phyloP scores from a whole-genome alignment of 2,329 filamentous ascomycete species.

The Camillea tinctor region DNA sequence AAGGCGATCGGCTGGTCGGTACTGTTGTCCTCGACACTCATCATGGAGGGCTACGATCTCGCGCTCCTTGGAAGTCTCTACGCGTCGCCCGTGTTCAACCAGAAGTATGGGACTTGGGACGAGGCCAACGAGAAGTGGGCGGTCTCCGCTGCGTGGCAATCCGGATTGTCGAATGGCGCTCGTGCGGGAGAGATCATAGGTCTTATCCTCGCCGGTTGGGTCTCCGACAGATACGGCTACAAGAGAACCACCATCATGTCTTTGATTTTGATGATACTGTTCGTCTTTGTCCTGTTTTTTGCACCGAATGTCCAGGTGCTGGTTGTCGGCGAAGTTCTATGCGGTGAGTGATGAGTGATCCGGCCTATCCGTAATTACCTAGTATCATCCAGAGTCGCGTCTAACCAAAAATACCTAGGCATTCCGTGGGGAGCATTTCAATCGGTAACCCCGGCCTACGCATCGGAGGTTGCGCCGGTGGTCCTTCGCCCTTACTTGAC shows the following conservation, averaged over 20 bases:
- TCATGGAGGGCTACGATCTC: constrained; percentile 54
- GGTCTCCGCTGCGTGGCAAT: constrained; percentile 57
- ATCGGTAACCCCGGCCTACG: constrained; percentile 38
- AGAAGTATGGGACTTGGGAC: constrained; percentile 44
- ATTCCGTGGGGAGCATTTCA: constrained; percentile 37
- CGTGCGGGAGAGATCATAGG: constrained; percentile 43
- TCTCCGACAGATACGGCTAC: constrained; percentile 37
- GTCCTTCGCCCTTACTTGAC: constrained; percentile 39
- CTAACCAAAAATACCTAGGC: not conserved
- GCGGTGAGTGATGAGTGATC: constrained; percentile 21
- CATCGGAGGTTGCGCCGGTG: constrained; percentile 37
- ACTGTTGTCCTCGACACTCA: constrained; percentile 44
- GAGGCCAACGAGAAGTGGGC: constrained; percentile 39
- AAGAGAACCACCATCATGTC: constrained; percentile 36
- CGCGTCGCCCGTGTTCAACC: constrained; percentile 36
- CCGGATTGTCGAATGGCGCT: constrained; percentile 53
- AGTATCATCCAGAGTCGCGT: constrained; percentile 45
- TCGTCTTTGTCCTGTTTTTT: constrained; percentile 40
- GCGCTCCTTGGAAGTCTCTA: constrained; percentile 50
- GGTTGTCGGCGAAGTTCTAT: constrained; percentile 28
- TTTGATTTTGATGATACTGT: constrained; percentile 31
- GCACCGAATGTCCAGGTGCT: constrained; percentile 31
- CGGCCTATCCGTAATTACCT: constrained; percentile 21
- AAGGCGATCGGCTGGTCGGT: constrained; percentile 49
- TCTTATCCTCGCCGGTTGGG: constrained; percentile 37